Conservation (phyloP, 306 rosid genomes). For the Cicer arietinum region DNA sequence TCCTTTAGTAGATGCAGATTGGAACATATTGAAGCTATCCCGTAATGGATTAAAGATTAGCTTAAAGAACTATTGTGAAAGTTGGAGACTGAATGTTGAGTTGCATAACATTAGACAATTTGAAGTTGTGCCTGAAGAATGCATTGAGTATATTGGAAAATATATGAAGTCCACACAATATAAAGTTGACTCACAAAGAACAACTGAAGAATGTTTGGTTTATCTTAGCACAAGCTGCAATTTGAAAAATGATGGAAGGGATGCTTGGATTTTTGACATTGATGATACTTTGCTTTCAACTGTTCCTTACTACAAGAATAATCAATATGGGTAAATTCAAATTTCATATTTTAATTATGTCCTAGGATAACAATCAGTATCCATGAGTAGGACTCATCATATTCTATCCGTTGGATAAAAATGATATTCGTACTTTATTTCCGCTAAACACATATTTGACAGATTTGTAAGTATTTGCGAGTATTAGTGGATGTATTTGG, state of each 20-base stretch:
- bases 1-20: constrained; percentile 51
- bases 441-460: too few species aligned
- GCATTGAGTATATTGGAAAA: constrained; percentile 53
- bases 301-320: constrained; percentile 61
- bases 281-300: constrained; percentile 71
- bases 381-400: too few species aligned
- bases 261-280: constrained; percentile 81
- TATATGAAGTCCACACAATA: constrained; percentile 63
- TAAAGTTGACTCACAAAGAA: constrained; percentile 56
- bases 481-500: too few species aligned
- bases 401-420: too few species aligned
- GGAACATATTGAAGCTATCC: constrained; percentile 62
- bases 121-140: constrained; percentile 68
- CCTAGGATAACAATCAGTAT: neutral
- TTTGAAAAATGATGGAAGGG: constrained; percentile 58
- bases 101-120: constrained; percentile 67
- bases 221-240: constrained; percentile 59
- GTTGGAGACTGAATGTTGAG: constrained; percentile 80
- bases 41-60: constrained; percentile 48
- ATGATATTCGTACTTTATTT: too few species aligned
- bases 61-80: constrained; percentile 67
- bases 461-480: too few species aligned
- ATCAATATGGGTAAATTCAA: constrained; percentile 53
- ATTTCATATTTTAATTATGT: neutral
- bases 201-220: constrained; percentile 56